Percentiles rank a stretch among this genome's conserved stretches.
Conservation (phyloP, 352 stramenopile species). For the Globisporangium sylvaticum region DNA sequence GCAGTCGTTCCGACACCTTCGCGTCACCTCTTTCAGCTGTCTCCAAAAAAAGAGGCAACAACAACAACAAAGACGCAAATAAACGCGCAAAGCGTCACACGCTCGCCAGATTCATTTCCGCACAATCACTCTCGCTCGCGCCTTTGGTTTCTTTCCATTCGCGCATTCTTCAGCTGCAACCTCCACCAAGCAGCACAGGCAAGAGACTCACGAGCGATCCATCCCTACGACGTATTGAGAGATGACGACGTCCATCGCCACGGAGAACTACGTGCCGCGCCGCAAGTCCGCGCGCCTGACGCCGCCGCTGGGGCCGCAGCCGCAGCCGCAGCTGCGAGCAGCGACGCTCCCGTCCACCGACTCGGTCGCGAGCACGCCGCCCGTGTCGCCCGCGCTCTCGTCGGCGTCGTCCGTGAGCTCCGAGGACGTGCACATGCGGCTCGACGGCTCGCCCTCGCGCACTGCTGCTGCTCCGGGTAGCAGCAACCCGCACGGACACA, state of each 20-base stretch:
- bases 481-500: conserved; percentile 5
- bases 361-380: not conserved
- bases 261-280: conserved; percentile 11
- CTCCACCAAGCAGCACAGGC: conserved; percentile 1
- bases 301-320: conserved; percentile 3
- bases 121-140: not conserved
- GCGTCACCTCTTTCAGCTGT: not conserved
- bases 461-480: not conserved
- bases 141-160: not conserved
- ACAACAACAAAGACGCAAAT: not conserved
- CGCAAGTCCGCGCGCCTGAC: conserved; percentile 15
- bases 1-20: not conserved
- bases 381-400: conserved; percentile 16
- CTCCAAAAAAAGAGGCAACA: not conserved
- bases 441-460: conserved; percentile 4
- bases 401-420: conserved; percentile 8
- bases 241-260: conserved; percentile 13
- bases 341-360: not conserved
- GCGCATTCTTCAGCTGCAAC: not conserved
- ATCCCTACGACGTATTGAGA: not conserved
- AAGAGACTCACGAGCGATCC: not conserved
- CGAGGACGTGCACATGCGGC: conserved; percentile 2
- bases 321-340: conserved; percentile 2
- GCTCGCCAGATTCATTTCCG: conserved; percentile 2
- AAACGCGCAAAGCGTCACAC: not conserved